phyloP scores from a whole-genome alignment of 83 land plant species.

The Picea engelmannii region DNA sequence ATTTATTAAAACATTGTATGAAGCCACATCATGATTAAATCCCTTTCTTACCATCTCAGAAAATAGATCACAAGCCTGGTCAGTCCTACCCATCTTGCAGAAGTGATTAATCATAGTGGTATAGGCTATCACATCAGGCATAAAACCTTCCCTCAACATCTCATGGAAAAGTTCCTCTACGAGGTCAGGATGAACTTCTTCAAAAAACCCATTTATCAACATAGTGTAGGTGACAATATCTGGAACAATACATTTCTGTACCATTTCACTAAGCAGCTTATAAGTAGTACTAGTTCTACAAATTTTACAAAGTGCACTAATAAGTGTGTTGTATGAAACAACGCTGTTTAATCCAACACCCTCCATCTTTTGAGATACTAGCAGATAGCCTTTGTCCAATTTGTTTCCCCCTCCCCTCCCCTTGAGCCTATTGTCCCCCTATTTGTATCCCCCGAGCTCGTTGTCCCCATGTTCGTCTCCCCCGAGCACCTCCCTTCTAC shows the following conservation, averaged over 20 bases:
- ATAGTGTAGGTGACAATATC: slow-evolving; percentile 56
- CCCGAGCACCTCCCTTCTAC: slow-evolving; percentile 41
- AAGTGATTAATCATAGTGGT: slow-evolving; percentile 55
- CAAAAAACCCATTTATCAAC: slow-evolving; percentile 50
- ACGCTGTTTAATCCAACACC: slow-evolving; percentile 38
- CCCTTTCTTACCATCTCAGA: slow-evolving; percentile 49
- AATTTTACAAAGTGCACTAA: slow-evolving; percentile 42
- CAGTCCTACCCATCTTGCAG: slow-evolving; percentile 38
- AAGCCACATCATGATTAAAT: slow-evolving; percentile 47
- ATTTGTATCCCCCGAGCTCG: slow-evolving; percentile 16
- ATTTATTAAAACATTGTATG: slow-evolving; percentile 50
- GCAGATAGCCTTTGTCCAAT: slow-evolving; percentile 38
- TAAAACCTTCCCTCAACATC: slow-evolving; percentile 35
- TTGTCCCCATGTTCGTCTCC: slow-evolving; percentile 56
- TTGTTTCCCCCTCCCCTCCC: slow-evolving; percentile 53
- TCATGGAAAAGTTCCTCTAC: slow-evolving; percentile 52
- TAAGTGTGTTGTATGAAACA: slow-evolving; percentile 60
- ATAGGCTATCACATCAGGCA: slow-evolving; percentile 40
- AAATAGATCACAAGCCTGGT: slow-evolving; percentile 35
- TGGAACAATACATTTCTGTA: slow-evolving; percentile 37
- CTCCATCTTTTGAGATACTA: slow-evolving; percentile 44
- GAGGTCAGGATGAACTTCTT: slow-evolving; percentile 29
- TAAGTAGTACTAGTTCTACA: slow-evolving; percentile 29
- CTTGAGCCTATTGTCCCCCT: slow-evolving; percentile 20
- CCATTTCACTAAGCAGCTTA: slow-evolving; percentile 54